phyloP scores from a whole-genome alignment of 345 rosid genomes.

The Erysimum cheiranthoides region DNA sequence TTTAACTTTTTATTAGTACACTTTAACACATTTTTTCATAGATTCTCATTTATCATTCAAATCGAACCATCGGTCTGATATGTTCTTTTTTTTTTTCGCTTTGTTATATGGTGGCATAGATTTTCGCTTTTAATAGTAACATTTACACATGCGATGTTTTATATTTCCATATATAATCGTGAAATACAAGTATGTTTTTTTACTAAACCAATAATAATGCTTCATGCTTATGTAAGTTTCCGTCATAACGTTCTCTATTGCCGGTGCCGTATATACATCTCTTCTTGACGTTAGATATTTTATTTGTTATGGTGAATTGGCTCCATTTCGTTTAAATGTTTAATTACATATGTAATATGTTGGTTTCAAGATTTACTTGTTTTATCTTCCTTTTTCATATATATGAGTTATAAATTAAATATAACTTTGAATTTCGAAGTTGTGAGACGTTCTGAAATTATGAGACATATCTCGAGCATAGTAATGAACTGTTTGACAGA shows the following conservation, averaged over 20 bases:
- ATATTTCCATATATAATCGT: background rate
- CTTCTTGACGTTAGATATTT: background rate
- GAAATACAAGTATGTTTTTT: background rate
- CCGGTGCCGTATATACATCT: background rate
- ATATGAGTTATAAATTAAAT: background rate
- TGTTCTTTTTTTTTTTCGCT: background rate
- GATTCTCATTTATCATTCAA: too few relatives aligned
- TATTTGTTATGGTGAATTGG: background rate
- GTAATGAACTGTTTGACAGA: background rate
- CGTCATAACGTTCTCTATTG: background rate
- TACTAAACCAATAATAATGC: background rate
- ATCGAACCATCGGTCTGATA: background rate
- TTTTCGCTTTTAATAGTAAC: too few relatives aligned
- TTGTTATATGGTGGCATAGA: too few relatives aligned
- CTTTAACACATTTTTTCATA: background rate
- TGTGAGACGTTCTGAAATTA: background rate
- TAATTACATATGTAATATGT: background rate
- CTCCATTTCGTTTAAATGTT: background rate
- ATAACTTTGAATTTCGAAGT: background rate
- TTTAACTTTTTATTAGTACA: background rate
- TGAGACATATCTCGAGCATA: background rate
- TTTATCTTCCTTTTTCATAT: background rate
- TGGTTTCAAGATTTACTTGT: constrained; percentile 6
- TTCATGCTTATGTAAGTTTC: background rate
- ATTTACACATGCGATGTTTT: too few relatives aligned